Evolutionary conservation across 1,284 basidiomycete species (phyloP).

Genomic region (Trametes pubescens): DNA sequence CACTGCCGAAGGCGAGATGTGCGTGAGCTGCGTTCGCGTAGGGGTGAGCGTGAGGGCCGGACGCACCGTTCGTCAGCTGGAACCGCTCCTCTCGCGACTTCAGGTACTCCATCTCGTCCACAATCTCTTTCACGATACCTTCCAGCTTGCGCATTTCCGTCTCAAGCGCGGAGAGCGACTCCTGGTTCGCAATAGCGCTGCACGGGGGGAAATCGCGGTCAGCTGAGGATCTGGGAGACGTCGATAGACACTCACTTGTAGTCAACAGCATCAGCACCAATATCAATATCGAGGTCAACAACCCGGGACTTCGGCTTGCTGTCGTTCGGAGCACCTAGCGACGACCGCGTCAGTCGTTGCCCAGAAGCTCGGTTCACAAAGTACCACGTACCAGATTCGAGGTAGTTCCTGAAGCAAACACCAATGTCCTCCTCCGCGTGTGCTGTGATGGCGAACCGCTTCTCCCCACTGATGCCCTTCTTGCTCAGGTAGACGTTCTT

Average conservation of each 20-base stretch:
- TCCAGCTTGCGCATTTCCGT: slow-evolving; percentile 99
- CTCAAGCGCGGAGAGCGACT: slow-evolving; percentile 94
- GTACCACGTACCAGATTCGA: slow-evolving; percentile 72
- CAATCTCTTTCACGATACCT: slow-evolving; percentile 92
- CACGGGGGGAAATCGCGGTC: background rate
- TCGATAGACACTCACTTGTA: slow-evolving; percentile 79
- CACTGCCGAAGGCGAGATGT: slow-evolving; percentile 55
- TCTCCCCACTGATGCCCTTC: slow-evolving; percentile 88
- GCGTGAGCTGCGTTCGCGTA: slow-evolving; percentile 4
- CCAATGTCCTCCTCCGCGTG: slow-evolving; percentile 95
- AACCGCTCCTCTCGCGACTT: slow-evolving; percentile 91
- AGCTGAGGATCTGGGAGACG: background rate
- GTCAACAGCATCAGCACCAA: slow-evolving; percentile 98
- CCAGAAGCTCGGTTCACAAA: background rate
- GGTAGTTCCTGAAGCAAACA: slow-evolving; percentile 89
- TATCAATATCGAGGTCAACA: slow-evolving; percentile 95
- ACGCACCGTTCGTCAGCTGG: slow-evolving; percentile 90
- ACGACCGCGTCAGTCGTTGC: background rate
- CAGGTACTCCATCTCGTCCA: slow-evolving; percentile 94
- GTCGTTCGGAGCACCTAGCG: slow-evolving; percentile 54
- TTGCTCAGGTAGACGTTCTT: slow-evolving; percentile 94
- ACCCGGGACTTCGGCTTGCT: slow-evolving; percentile 64
- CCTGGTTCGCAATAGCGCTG: slow-evolving; percentile 98
- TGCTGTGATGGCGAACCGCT: slow-evolving; percentile 92
- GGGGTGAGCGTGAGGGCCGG: background rate